Evolutionary conservation across 2,329 filamentous ascomycete genomes (phyloP), one percentile per base, ranked within the genome.

Genomic region (Nothomitra cinnamomea): DNA sequence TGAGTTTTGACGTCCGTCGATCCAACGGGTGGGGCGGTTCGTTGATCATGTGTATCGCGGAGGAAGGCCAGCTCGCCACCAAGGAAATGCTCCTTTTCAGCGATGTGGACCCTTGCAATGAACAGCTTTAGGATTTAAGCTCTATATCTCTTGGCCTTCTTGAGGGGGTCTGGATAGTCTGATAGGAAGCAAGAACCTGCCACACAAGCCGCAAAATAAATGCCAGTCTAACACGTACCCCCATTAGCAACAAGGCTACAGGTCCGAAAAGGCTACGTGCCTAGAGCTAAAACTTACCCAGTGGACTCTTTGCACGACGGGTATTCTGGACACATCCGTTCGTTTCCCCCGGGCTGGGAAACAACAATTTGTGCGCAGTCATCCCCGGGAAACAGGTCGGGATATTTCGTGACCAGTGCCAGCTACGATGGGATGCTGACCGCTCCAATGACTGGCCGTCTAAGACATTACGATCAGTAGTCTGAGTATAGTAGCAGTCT

Each of bases 321-420:
- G 25, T 28, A 28, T 35, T 35, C 17, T 49, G 45, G 45, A 49
- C 17, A 24, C 43, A 49, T 28, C 45, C 45, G 45, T 19, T 49
- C 45, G 45, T 49, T 49, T 35, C 45, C 45, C 24, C 45, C 45
- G 12, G 45, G 45, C 24, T 49, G 45, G 45, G 21, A 32, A 32
- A 32, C 28, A 32, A 49, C 45, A 48, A 24, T 13, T 25, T 48
- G n/a, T 48, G 43, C 21, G 43, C 4, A 48, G 22, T 24, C 28
- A 32, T 32, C 28, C 45, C 38, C 38, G 38, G 21, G 32, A 35
- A 49, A 35, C 10, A 10, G 45, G 17, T 22, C 32, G 25, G 45
- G 45, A 28, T 32, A 32, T 32, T 32, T 32, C 28, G 28, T 32
- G 28, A 32, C 28, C 28, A 32, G 10, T 5, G 28, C 5, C 28